Base-by-base conservation (phyloP, 495 filamentous ascomycete genomes). In the Aspergillus nidulans region DNA sequence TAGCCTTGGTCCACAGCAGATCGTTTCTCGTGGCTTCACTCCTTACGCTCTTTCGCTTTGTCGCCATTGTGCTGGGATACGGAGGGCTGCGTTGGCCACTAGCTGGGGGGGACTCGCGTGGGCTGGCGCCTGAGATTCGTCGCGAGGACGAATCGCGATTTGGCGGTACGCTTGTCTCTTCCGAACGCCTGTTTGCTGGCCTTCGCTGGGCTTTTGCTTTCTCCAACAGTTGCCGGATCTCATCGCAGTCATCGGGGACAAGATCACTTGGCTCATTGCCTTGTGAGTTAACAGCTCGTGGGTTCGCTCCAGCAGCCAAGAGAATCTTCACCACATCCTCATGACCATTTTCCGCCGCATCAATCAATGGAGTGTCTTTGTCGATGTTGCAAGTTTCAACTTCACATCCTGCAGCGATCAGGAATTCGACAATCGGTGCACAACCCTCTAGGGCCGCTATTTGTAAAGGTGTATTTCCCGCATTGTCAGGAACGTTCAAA, bases 301-400 rank as follows among this genome's bases (percentile, higher is more conserved):
- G 95, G 61, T 98, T 92, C 6, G 92, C 91, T 26, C 91, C 90
- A 20, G 89, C 88, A 28, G 86, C 83, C 8, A 98, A 79, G 24
- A 97, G 70, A 10, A 95, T 76, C 63, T 85, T 89, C 18, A 98
- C 90, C 10, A 97, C 91, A n/a, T 87, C 89, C 4, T 95, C 65
- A 63, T 97, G 89, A 1, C 90, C 88, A 63, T 97, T 97, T 60
- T 97, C 92, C 24, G 96, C 88, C 0, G 94, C 94, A 75, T 98
- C 94, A 39, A 97, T 88, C 28, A 98, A 77, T 18, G 94, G 95
- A 0, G 94, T 96, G 58, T 98, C 94, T 64, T 87, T 87, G 61
- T 96, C 89, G 47, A 81, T 79, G 45, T 91, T 87, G 63, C 89
- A 90, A 9, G 79, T 83, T 58, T 96, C 86, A 13, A 90, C 81